Evolutionary conservation across 306 rosid species (phyloP).

Genomic region (Ormosia semicastrata): DNA sequence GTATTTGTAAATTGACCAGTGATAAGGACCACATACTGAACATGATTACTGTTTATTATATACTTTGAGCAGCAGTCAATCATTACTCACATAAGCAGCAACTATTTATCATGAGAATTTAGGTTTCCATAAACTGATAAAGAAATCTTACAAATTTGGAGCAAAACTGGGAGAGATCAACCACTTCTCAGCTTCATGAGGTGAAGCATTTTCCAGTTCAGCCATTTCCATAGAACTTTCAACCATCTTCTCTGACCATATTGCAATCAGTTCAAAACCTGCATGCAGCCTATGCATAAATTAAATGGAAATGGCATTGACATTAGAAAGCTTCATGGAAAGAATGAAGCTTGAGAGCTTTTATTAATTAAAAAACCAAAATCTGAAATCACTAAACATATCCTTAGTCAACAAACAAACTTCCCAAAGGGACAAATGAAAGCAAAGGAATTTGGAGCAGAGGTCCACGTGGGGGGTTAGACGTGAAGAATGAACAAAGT

Average conservation of each 20-base stretch:
- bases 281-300: conserved; percentile 44
- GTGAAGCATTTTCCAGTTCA: conserved; percentile 89
- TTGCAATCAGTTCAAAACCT: conserved; percentile 84
- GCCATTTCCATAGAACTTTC: conserved; percentile 96
- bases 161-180: conserved; percentile 59
- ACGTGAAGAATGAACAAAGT: background rate
- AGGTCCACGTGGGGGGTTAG: background rate
- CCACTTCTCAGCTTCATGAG: conserved; percentile 95
- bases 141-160: conserved; percentile 50
- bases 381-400: background rate
- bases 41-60: conserved; percentile 5
- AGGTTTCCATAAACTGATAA: background rate
- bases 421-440: conserved; percentile 4
- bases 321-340: conserved; percentile 15
- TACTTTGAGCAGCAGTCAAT: background rate
- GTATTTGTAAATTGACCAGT: conserved; percentile 1
- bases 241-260: conserved; percentile 81
- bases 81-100: conserved; percentile 27
- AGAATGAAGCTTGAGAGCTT: conserved; percentile 32
- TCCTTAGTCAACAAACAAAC: background rate
- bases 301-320: conserved; percentile 32
- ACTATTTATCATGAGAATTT: conserved; percentile 14
- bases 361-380: conserved; percentile 10
- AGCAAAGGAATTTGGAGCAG: background rate
- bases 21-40: conserved; percentile 14